Percentiles rank a stretch among this genome's conserved stretches.
Evolutionary conservation across 352 stramenopile genomes (phyloP).

Genomic region (Pythium phragmitis): DNA sequence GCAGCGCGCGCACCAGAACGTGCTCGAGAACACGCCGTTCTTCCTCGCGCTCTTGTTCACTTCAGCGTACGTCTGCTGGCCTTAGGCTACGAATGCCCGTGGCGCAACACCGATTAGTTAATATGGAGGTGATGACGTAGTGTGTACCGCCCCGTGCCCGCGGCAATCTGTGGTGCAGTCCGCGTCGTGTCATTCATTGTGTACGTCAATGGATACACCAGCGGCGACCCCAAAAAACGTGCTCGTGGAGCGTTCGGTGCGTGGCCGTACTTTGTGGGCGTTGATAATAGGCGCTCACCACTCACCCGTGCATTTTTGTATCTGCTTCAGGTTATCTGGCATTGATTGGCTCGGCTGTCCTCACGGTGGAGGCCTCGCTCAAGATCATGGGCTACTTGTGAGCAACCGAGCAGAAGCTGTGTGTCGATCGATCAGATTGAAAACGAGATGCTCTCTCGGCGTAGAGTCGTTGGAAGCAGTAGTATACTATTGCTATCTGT

Average conservation of each 20-base stretch:
- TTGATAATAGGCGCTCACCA: neutral
- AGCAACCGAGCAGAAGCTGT: neutral
- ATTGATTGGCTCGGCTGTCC: conserved; percentile 27
- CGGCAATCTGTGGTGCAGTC: conserved; percentile 52
- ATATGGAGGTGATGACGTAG: conserved; percentile 23
- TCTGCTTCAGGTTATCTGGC: conserved; percentile 35
- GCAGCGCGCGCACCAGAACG: conserved; percentile 91
- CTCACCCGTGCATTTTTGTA: neutral
- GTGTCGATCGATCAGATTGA: neutral
- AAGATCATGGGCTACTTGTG: conserved; percentile 28
- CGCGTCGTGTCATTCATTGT: conserved; percentile 59
- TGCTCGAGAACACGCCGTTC: conserved; percentile 83
- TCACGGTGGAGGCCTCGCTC: conserved; percentile 36
- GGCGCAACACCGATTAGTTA: neutral
- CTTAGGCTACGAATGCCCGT: neutral
- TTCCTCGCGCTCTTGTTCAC: conserved; percentile 57
- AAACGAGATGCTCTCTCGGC: neutral
- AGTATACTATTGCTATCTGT: too few species aligned
- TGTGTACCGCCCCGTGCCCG: conserved; percentile 52
- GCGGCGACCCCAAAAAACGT: conserved; percentile 61
- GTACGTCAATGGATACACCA: conserved; percentile 66
- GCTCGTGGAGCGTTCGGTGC: conserved; percentile 53
- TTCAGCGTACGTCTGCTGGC: conserved; percentile 42
- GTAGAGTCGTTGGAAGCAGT: too few species aligned
- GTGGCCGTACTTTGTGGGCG: neutral